Base-by-base conservation (phyloP, 2,329 filamentous ascomycete genomes). In the Fusarium humuli region DNA sequence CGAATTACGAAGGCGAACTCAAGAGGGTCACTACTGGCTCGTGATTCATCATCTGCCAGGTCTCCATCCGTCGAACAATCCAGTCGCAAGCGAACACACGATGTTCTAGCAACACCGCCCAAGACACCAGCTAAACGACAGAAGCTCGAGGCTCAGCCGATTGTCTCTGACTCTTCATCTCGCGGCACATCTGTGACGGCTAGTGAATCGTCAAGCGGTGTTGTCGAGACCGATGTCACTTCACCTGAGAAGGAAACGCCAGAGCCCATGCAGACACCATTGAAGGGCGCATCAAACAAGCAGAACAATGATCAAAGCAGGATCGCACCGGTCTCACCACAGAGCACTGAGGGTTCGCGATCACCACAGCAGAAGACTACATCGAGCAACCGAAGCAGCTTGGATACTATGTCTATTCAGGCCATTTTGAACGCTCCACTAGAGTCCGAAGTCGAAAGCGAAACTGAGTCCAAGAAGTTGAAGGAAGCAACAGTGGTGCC, bases 41-140 rank as follows among this genome's bases (percentile, higher is more conserved):
- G 79, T 14, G 77, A 79, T 16, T 77, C 78, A 10, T 79, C 80
- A 3, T 72, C 78, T 6, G 65, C 67, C 4, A 62, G 71, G 7
- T 80, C 78, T 9, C 74, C 78, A 4, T 65, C 73, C 0, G 73
- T 75, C 7, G 75, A 78, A 27, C 57, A 59, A n/a, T 69, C 66
- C 34, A 75, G 70, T 10, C 74, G 72, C 12, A 87, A 85, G 72
- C 79, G 82, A 20, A 80, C 82, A 1, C 73, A 77, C 7, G 82
- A 84, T 32, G 78, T 78, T 7, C 77, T 88, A 7, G 83, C 83
- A 3, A 87, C 86, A 6, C 87, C 87, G 1, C 87, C 87, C 0
- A 79, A 85, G 14, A 89, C 87, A 0, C 87, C 87, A 0, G 80
- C 85, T 0, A 89, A 89, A 73, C 83, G 80, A 61, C 77, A 81